Base-by-base conservation (phyloP, 2,329 filamentous ascomycete species). In the Hypocreales sp. region DNA sequence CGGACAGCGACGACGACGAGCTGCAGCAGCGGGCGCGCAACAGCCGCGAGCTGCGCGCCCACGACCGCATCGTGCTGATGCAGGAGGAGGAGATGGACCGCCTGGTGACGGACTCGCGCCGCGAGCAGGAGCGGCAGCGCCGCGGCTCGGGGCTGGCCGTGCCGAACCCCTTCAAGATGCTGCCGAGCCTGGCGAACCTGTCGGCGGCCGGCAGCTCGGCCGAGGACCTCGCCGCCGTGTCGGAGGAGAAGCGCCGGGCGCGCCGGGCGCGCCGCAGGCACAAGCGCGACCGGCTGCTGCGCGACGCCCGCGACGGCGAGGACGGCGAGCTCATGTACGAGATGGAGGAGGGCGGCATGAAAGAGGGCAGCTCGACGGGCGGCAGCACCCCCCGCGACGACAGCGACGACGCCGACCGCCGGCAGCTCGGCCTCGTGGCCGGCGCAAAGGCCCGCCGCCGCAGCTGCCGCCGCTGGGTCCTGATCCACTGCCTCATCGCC, bases 281-380 rank as follows among this genome's bases (percentile, higher is more conserved):
- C 40, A 71, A 68, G 51, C 61, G 55, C 53, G 61, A 64, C 35
- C 58, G 53, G 36, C 48, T 67, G 44, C 51, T 62, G 39, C 56
- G 60, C 30, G 56, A 66, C 28, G 69, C 69, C 4, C 58, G 58
- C 15, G 50, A 72, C 33, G 73, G 73, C 30, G 79, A 82, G 45
- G 72, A 81, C 38, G 75, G 77, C 20, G 70, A 75, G 48, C 58
- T 92, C 42, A 81, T 92, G 75, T 86, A 82, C 48, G 80, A 90
- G 54, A 82, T 87, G 78, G 86, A 94, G 51, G 78, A 84, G 46
- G 82, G 83, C 2, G 68, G 64, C 3, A 66, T 79, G 43, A 72
- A 65, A 34, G 72, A 77, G 25, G 74, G 76, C 29, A 79, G 67
- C 45, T 61, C 59, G 5, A 73, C 70, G 0, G 70, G 69, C 20